Conservation (phyloP, 345 rosid genomes). For the Syzygium oleosum region DNA sequence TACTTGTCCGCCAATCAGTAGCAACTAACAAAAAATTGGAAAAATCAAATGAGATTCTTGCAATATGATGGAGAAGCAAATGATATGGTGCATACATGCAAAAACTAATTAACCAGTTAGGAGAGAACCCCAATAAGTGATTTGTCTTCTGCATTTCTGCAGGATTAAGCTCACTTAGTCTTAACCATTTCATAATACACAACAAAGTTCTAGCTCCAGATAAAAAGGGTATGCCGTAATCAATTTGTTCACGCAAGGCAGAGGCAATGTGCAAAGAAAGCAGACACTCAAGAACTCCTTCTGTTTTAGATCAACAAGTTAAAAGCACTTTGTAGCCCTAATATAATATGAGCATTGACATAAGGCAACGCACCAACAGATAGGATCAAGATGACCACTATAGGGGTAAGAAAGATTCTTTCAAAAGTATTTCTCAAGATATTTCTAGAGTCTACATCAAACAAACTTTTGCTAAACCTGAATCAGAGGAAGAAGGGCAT, state of each 20-base stretch:
- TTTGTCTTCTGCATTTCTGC: not conserved
- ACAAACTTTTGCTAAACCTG: slow-evolving; percentile 37
- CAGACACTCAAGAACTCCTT: not conserved
- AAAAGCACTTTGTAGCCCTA: not conserved
- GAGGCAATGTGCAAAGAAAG: not conserved
- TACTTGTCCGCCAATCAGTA: slow-evolving; percentile 59
- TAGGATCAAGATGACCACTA: not conserved
- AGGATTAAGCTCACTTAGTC: not conserved
- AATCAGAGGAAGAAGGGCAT: slow-evolving; percentile 67
- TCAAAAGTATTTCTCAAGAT: not conserved
- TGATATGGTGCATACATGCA: not conserved
- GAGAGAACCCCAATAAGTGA: not conserved
- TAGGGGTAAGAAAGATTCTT: not conserved
- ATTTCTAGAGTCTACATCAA: not conserved
- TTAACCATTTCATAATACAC: not conserved
- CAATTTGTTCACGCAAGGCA: not conserved
- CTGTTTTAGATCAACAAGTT: not conserved
- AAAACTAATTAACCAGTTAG: not conserved
- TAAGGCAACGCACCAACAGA: not conserved
- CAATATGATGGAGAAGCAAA: not conserved
- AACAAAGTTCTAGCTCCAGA: not conserved
- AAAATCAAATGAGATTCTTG: not conserved
- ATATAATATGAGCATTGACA: not conserved
- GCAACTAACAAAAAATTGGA: slow-evolving; percentile 33
- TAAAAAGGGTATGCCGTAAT: not conserved